Evolutionary conservation across 495 filamentous ascomycete genomes (phyloP), one percentile per base, ranked within the genome.

Genomic region (Xylaria scruposa): DNA sequence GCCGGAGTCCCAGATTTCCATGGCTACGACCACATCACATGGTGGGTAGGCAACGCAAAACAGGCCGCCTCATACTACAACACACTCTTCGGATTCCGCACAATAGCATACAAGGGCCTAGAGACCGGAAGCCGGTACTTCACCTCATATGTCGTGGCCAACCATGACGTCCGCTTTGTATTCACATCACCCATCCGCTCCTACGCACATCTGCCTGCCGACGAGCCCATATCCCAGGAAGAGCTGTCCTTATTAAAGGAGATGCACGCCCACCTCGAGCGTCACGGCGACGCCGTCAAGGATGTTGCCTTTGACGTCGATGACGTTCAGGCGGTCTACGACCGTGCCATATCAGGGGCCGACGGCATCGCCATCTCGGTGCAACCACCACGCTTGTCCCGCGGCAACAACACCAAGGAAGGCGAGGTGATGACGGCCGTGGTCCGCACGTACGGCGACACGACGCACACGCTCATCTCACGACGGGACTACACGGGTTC

Each of bases 11-110:
- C 88, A 68, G 88, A 87, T 77, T 96, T 94, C 82, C 87, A 87
- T 31, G 94, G 93, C 78, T 97, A 97, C 76, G 91, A 96, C 83
- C 92, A 97, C 78, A 86, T 97, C 59, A 91, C 92, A 76, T 97
- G 94, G 94, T 97, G 93, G 80, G 95, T 98, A 7, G 94, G 94
- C 75, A 98, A 98, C 81, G 95, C 95, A 75, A 97, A 97, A 83
- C 94, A 97, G 86, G 93, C 92, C 0, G 94, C 93, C 53, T 86
- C 89, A 62, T 97, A 91, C 85, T 97, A 96, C 83, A 91, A 91
- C 78, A 90, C 91, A 12, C 91, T 91, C 72, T 91, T 97, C 84
- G 94, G 93, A 51, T 97, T 97, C 86, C 83, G 85, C 70, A 89
- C 88, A 1, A 79, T 97, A 62, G 95, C 95, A 69, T 97, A 96